phyloP scores from a whole-genome alignment of 257 asterid genomes.

The Ilex aquifolium region DNA sequence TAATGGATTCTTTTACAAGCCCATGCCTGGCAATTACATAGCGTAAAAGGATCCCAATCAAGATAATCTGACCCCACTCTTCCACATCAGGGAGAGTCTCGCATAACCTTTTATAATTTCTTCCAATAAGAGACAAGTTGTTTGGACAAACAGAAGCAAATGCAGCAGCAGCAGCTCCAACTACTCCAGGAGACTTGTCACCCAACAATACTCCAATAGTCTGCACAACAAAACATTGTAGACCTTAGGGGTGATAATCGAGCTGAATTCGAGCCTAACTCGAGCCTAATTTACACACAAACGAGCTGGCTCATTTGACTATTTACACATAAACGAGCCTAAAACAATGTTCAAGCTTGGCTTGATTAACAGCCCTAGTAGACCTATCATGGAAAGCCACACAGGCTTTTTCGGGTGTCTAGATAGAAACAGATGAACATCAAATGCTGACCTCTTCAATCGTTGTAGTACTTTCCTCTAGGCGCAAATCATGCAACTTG shows the following conservation, averaged over 20 bases:
- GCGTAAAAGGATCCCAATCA: slow-evolving; percentile 76
- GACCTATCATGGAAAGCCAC: too few relatives aligned
- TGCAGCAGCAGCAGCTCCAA: slow-evolving; percentile 98
- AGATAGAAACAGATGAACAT: slow-evolving; percentile 11
- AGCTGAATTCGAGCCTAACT: too few relatives aligned
- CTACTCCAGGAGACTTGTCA: slow-evolving; percentile 90
- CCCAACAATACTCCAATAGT: slow-evolving; percentile 73
- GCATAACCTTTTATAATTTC: slow-evolving; percentile 73
- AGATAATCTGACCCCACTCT: slow-evolving; percentile 96
- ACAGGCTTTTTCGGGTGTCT: too few relatives aligned
- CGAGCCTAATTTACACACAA: too few relatives aligned
- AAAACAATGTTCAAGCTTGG: too few relatives aligned
- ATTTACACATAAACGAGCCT: too few relatives aligned
- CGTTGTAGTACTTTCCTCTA: slow-evolving; percentile 68
- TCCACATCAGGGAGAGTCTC: slow-evolving; percentile 96
- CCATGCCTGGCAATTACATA: slow-evolving; percentile 92
- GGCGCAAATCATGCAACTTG: slow-evolving; percentile 81
- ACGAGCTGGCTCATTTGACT: too few relatives aligned
- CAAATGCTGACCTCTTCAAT: slow-evolving; percentile 66
- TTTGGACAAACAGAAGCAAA: slow-evolving; percentile 88
- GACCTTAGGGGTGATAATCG: too few relatives aligned
- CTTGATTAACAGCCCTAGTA: too few relatives aligned
- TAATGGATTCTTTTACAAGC: slow-evolving; percentile 79
- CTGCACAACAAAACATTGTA: slow-evolving; percentile 37
- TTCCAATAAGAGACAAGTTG: slow-evolving; percentile 72